Evolutionary conservation across 192 early-diverging fungal species (phyloP).

Genomic region (Mycoemilia scoparia): DNA sequence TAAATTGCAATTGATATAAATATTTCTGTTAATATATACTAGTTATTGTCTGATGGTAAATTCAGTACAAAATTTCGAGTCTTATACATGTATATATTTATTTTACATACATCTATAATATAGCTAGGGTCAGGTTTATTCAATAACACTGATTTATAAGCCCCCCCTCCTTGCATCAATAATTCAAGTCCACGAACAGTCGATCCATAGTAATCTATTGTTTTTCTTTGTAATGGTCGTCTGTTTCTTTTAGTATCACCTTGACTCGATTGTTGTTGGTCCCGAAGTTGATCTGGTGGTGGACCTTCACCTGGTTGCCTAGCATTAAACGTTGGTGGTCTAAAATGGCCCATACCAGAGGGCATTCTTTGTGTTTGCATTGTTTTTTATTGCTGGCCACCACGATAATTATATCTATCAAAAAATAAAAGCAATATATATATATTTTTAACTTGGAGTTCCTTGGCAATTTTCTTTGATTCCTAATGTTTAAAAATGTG

Average conservation of each 20-base stretch:
- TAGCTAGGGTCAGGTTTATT: conserved; percentile 22
- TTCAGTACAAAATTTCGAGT: background rate
- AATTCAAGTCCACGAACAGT: conserved; percentile 51
- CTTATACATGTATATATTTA: background rate
- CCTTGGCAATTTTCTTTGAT: too few species aligned
- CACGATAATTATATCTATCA: too few species aligned
- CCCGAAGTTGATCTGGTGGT: too few species aligned
- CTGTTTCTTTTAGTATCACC: conserved; percentile 58
- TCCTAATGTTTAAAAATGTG: too few species aligned
- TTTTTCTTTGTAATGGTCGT: conserved; percentile 78
- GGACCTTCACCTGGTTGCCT: too few species aligned
- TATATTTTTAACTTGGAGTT: too few species aligned
- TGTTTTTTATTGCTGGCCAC: too few species aligned
- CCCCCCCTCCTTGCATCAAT: conserved; percentile 4
- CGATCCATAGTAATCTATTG: conserved; percentile 82
- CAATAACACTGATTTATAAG: conserved; percentile 5
- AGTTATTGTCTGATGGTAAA: conserved; percentile 2
- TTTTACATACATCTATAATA: conserved; percentile 13
- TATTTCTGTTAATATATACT: background rate
- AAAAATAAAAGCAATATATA: too few species aligned
- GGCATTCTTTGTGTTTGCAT: too few species aligned
- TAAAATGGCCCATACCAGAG: too few species aligned
- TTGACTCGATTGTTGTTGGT: too few species aligned
- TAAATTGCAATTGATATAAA: conserved; percentile 57
- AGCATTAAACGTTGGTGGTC: too few species aligned